Conservation (phyloP, 2,329 filamentous ascomycete species). For the Penicillium thymicola region DNA sequence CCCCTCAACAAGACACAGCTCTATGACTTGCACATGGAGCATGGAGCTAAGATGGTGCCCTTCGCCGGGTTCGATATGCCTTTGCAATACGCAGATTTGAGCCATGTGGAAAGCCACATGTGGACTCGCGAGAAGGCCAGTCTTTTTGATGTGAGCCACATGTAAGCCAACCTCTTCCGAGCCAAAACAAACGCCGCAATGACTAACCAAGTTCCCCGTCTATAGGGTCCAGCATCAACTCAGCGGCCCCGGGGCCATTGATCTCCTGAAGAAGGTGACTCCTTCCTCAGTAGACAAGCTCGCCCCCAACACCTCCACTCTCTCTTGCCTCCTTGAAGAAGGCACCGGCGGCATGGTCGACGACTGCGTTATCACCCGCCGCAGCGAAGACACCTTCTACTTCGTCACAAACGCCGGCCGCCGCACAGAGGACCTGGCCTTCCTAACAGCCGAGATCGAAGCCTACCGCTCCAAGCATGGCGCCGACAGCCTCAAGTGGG, state of each 20-base stretch:
- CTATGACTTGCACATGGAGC: constrained; percentile 71
- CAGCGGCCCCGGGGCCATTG: constrained; percentile 72
- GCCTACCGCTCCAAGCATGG: constrained; percentile 56
- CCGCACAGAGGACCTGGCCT: constrained; percentile 80
- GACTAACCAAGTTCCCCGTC: constrained; percentile 8
- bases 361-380: constrained; percentile 83
- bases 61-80: constrained; percentile 94
- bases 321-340: constrained; percentile 79
- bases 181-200: neutral
- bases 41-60: constrained; percentile 92
- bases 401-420: constrained; percentile 95
- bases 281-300: constrained; percentile 69
- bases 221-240: constrained; percentile 74
- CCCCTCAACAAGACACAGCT: constrained; percentile 60
- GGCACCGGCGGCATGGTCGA: constrained; percentile 87
- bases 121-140: constrained; percentile 87
- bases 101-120: constrained; percentile 78
- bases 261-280: constrained; percentile 80
- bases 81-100: constrained; percentile 75
- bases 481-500: constrained; percentile 60
- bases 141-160: constrained; percentile 94
- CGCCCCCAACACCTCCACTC: constrained; percentile 65
- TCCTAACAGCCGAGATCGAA: constrained; percentile 67
- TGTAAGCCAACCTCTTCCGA: constrained; percentile 55
- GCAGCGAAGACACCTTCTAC: constrained; percentile 75